Evolutionary conservation across 176 grass and related monocot species (phyloP), one percentile per base, ranked within the genome.

Genomic region (Musa troglodytarum): DNA sequence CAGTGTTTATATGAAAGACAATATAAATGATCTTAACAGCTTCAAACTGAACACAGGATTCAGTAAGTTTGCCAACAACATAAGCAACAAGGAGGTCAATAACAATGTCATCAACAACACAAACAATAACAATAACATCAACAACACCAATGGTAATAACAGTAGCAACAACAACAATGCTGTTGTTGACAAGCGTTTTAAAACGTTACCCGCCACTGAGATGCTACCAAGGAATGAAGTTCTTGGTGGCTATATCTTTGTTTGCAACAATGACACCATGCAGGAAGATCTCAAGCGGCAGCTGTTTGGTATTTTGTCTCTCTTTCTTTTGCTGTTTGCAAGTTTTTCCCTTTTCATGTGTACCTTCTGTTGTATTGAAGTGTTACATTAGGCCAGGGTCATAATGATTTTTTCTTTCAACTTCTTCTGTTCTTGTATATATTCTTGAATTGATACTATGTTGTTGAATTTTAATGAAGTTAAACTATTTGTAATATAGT

Each of bases 261-360:
- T 98, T 43, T 98, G 95, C 88, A 98, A 98, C 82, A 98, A 98
- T 66, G 95, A 98, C 71, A 98, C 95, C 34, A 98, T 98, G 95
- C 95, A 91, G 77, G 95, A 98, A 80, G 95, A 98, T 91, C 90
- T 98, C 67, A 98, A 93, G 76, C 84, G 95, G 74, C 95, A 93
- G 77, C 88, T 98, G 73, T 98, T 98, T 86, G 95, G 95, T 98
- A 87, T 9, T 49, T 19, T 68, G 79, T 83, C 49, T 65, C 56
- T 25, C 50, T 54, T 54, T 61, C 8, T 12, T 24, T 14, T 66
- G 1, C 10, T 66, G 25, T 28, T 11, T 43, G 26, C 29, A 49
- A 20, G 15, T 49, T 43, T 23, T 29, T 10, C 15, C 29, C 67
- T 69, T 69, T 43, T 4, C 3, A 50, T 69, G 3, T 49, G 67